Evolutionary conservation across 1,139 yeast species (phyloP), one percentile per base, ranked within the genome.

Genomic region (Candida neerlandica): DNA sequence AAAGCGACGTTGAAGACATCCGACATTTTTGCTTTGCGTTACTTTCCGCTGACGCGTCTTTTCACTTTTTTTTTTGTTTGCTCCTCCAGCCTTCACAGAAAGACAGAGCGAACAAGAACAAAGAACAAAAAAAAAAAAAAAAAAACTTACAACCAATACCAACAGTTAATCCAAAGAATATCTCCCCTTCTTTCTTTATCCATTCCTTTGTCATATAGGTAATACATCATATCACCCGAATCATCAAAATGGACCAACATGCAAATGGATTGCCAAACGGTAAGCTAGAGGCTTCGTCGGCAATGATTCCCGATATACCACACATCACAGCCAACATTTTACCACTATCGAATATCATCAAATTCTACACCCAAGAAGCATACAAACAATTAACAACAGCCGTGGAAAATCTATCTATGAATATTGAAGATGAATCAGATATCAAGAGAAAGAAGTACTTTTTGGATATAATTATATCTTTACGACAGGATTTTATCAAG

Each of bases 401-500:
- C 40, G 70, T 89, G 33, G 88, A 86, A 55, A 82, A 85, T 41
- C 68, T 86, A 46, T 73, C 81, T 10, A 61, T 62, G 42, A 66
- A 71, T 12, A 57, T 60, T 32, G 67, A 66, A 27, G 58, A 70
- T 11, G 81, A 80, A 35, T 67, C 81, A 2, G 92, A 89, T 58
- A 74, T 80, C 29, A 69, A 71, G 7, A 81, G 89, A 54, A 91
- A 91, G 69, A 80, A 82, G 53, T 77, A 78, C 49, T 79, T 94
- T 48, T 70, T 94, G 41, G 84, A 86, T 44, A 70, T 86, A 50
- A 75, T 92, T 41, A 86, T 91, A 7, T 73, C 77, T 35, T 71
- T 90, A 40, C 78, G 98, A 49, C 91, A 89, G 58, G 95, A 91
- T 60, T 89, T 86, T 60, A 79, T 91, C 54, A 85, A 92, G 64